Evolutionary conservation across 1,139 yeast species (phyloP).

Genomic region (Sugiyamaella paludigena): DNA sequence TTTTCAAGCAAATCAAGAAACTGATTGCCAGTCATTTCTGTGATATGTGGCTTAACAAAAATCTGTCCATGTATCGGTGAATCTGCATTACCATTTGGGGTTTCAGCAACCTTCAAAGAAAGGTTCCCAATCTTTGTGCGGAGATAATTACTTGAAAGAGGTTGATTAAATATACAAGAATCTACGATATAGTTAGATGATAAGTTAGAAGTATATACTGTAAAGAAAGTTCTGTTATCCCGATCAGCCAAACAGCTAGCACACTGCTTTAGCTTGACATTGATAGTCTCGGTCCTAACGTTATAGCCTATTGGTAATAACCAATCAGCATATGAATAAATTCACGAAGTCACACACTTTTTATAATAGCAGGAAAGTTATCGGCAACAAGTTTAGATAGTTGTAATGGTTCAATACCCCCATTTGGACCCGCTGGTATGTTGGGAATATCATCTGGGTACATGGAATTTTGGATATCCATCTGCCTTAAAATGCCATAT

Average conservation of each 20-base stretch:
- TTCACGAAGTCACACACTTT: slow-evolving; percentile 7
- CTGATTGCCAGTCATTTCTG: slow-evolving; percentile 27
- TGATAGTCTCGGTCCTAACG: no score
- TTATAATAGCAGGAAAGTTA: slow-evolving; percentile 27
- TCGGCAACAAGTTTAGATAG: slow-evolving; percentile 23
- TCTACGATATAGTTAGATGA: background rate
- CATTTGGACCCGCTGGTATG: slow-evolving; percentile 1
- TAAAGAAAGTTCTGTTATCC: no score
- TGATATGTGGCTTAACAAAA: slow-evolving; percentile 37
- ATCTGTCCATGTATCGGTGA: slow-evolving; percentile 34
- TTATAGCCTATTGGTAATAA: no score
- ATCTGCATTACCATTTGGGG: slow-evolving; percentile 43
- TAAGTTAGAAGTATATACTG: slow-evolving; percentile 11
- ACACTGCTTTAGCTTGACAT: no score
- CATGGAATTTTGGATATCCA: slow-evolving; percentile 30
- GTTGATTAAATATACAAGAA: slow-evolving; percentile 11
- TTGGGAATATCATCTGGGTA: slow-evolving; percentile 24
- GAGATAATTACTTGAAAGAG: slow-evolving; percentile 21
- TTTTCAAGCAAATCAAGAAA: slow-evolving; percentile 26
- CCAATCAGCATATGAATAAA: no score
- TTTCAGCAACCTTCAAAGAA: slow-evolving; percentile 36
- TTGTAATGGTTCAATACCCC: slow-evolving; percentile 16
- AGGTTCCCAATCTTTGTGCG: slow-evolving; percentile 19
- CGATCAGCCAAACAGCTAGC: background rate
- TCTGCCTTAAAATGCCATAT: slow-evolving; percentile 24